These are phyloP conservation scores for Chaetomium strumarium DNA, from an alignment of 2,329 filamentous ascomycete species.

Conservation along the genomic window DNA sequence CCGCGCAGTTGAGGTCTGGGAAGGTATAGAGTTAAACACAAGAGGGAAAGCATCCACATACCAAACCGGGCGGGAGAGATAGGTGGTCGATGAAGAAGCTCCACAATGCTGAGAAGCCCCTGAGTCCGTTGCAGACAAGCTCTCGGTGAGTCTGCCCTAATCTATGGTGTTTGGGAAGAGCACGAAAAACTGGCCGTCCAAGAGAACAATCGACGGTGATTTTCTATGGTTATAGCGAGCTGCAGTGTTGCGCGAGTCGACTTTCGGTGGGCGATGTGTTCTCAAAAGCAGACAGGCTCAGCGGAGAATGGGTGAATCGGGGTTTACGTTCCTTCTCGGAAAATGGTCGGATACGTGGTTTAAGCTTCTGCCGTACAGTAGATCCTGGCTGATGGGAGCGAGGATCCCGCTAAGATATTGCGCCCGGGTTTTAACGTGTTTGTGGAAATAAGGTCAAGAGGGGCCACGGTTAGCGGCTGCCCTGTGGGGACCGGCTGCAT, in stretches of 20 bases:
- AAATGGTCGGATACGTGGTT: no score
- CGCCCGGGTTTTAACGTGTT: conserved; percentile 3
- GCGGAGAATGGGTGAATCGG: not conserved
- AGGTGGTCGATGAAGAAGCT: not conserved
- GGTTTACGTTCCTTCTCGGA: not conserved
- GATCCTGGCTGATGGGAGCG: not conserved
- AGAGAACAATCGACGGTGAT: not conserved
- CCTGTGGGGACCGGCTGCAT: conserved; percentile 24
- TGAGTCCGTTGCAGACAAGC: no score
- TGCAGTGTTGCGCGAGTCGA: not conserved
- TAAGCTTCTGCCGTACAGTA: not conserved
- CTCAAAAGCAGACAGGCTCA: not conserved
- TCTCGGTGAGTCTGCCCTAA: no score
- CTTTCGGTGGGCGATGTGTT: not conserved
- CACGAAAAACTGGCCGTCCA: not conserved
- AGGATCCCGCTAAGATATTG: not conserved
- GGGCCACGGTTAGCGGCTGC: conserved; percentile 21
- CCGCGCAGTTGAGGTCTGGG: not conserved
- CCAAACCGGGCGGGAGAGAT: not conserved
- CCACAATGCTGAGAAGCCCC: not conserved
- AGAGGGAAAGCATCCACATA: not conserved
- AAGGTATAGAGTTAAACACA: not conserved
- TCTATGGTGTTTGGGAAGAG: no score
- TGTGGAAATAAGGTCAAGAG: conserved; percentile 15
- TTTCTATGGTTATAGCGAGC: not conserved